These are phyloP conservation scores for Ophiostoma tasmaniense DNA, from an alignment of 2,329 filamentous ascomycete genomes.

Conservation along the genomic window DNA sequence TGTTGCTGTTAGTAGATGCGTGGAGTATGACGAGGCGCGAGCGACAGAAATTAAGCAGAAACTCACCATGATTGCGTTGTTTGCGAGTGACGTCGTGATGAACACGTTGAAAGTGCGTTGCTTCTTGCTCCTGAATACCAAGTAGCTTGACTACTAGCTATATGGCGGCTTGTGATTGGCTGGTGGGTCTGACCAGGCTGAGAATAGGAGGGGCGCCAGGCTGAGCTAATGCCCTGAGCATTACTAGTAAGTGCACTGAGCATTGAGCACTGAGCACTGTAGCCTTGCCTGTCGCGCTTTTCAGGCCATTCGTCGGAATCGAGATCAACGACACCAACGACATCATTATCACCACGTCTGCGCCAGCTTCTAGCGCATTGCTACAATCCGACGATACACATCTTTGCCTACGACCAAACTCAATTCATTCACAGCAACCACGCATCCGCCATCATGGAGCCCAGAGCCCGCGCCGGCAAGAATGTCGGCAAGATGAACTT, in stretches of 20 bases:
- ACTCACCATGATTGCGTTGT: constrained; percentile 8
- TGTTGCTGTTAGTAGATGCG: constrained; percentile 35
- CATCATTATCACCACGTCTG: neutral
- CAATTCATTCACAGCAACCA: neutral
- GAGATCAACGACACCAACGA: neutral
- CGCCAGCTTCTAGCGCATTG: neutral
- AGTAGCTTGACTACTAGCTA: no score
- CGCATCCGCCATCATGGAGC: constrained; percentile 53
- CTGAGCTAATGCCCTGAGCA: no score
- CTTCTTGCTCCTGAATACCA: neutral
- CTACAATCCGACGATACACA: neutral
- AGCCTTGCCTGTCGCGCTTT: neutral
- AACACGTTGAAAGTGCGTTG: neutral
- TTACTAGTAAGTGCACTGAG: neutral
- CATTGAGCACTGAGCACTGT: neutral
- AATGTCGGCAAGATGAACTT: constrained; percentile 83
- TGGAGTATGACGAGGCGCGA: no score
- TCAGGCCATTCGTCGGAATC: neutral
- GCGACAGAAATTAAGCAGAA: no score
- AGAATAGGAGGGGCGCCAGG: constrained; percentile 1
- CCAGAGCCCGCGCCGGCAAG: constrained; percentile 65
- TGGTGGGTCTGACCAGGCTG: neutral
- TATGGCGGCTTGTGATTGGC: constrained; percentile 7
- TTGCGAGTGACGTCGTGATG: neutral
- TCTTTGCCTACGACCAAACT: neutral